These are phyloP conservation scores for Daldinia bambusicola DNA, from an alignment of 495 filamentous ascomycete species.

Conservation along the genomic window DNA sequence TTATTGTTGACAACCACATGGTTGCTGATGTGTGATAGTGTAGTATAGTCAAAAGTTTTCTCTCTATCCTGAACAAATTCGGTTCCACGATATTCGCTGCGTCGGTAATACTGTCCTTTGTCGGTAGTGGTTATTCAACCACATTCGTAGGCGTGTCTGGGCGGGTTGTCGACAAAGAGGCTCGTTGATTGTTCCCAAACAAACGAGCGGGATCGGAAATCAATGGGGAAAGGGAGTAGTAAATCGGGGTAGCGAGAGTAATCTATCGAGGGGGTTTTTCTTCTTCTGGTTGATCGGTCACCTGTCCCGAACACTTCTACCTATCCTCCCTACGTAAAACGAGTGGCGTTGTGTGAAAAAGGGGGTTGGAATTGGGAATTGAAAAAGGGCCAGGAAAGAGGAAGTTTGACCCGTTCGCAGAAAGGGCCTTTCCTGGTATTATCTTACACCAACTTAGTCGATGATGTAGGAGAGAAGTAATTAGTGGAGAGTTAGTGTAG, in stretches of 20 bases:
- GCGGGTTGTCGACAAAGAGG: slow-evolving; percentile 27
- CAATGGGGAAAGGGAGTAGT: slow-evolving; percentile 25
- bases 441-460: slow-evolving; percentile 20
- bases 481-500: slow-evolving; percentile 21
- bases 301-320: slow-evolving; percentile 32
- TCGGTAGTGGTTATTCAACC: slow-evolving; percentile 25
- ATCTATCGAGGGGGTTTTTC: slow-evolving; percentile 3
- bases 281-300: slow-evolving; percentile 21
- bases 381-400: slow-evolving; percentile 22
- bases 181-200: slow-evolving; percentile 16
- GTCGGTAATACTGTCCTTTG: slow-evolving; percentile 27
- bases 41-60: slow-evolving; percentile 9
- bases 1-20: slow-evolving; percentile 51
- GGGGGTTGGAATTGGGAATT: slow-evolving; percentile 22
- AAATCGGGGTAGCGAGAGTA: slow-evolving; percentile 39
- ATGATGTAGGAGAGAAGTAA: slow-evolving; percentile 23
- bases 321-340: slow-evolving; percentile 21
- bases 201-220: slow-evolving; percentile 22
- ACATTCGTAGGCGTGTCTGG: slow-evolving; percentile 13
- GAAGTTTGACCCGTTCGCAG: slow-evolving; percentile 37
- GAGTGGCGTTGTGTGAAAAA: slow-evolving; percentile 31
- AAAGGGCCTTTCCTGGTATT: slow-evolving; percentile 33
- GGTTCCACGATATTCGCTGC: not conserved
- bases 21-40: slow-evolving; percentile 17
- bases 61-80: slow-evolving; percentile 7